Evolutionary conservation across 306 rosid genomes (phyloP).

Genomic region (Prunus kanzakura): DNA sequence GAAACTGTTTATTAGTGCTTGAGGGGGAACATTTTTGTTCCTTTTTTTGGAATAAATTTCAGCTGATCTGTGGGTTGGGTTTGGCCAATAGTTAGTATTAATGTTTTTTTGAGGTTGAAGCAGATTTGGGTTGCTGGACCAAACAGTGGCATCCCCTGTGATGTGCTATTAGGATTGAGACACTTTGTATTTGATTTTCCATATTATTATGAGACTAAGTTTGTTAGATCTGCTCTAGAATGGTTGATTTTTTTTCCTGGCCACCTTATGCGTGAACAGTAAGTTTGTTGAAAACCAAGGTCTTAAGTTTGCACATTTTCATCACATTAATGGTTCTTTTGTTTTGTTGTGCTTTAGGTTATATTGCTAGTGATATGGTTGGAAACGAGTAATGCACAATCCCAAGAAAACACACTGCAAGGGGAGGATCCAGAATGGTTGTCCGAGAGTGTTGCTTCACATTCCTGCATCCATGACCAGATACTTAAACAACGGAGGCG

Average conservation of each 20-base stretch:
- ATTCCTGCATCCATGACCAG: constrained; percentile 95
- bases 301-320: background rate
- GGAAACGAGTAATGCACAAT: constrained; percentile 47
- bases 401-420: constrained; percentile 38
- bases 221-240: constrained; percentile 25
- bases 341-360: constrained; percentile 47
- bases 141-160: background rate
- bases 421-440: constrained; percentile 41
- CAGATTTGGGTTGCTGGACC: background rate
- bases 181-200: constrained; percentile 1
- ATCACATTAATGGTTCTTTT: constrained; percentile 4
- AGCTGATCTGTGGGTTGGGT: constrained; percentile 13
- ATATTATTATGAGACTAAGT: background rate
- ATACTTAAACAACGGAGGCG: constrained; percentile 81
- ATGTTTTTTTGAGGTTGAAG: background rate
- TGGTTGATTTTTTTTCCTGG: background rate
- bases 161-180: background rate
- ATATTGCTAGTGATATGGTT: constrained; percentile 51
- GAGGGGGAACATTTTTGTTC: constrained; percentile 8
- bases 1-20: constrained; percentile 20
- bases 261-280: background rate
- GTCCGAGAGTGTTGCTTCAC: constrained; percentile 61
- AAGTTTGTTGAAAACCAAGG: background rate
- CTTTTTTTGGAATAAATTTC: background rate
- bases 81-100: background rate